These are phyloP conservation scores for Pseudofabraea citricarpa DNA, from an alignment of 2,329 filamentous ascomycete species.

Conservation along the genomic window DNA sequence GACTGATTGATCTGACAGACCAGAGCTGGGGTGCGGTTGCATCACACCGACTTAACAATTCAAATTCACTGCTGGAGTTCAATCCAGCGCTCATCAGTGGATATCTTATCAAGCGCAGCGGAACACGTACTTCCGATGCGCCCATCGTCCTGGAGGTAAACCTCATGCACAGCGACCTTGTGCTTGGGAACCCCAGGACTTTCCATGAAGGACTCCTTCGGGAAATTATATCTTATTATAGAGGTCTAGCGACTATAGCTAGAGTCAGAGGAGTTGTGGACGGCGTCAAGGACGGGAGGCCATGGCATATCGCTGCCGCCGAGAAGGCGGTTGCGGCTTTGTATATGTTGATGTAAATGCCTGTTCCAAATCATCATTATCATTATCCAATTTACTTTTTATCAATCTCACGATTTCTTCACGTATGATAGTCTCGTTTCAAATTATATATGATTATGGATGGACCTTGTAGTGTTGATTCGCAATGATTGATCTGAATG, in stretches of 20 bases:
- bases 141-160: constrained; percentile 61
- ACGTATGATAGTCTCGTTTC: no score
- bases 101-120: constrained; percentile 61
- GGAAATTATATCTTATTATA: constrained; percentile 66
- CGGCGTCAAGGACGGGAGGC: constrained; percentile 56
- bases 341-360: constrained; percentile 54
- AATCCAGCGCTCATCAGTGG: constrained; percentile 57
- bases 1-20: constrained; percentile 68
- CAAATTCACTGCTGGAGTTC: constrained; percentile 47
- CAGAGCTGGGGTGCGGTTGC: constrained; percentile 73
- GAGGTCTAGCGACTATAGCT: constrained; percentile 64
- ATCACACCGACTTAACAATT: constrained; percentile 59
- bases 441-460: background rate
- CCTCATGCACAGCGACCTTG: constrained; percentile 47
- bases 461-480: background rate
- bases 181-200: constrained; percentile 22
- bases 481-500: no score
- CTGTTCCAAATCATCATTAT: background rate
- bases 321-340: constrained; percentile 64
- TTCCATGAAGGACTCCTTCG: constrained; percentile 59
- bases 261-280: constrained; percentile 60
- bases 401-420: background rate
- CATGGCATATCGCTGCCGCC: constrained; percentile 73
- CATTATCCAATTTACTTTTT: background rate
- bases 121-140: constrained; percentile 49